Evolutionary conservation across 2,329 filamentous ascomycete species (phyloP), one percentile per base, ranked within the genome.

Genomic region (Cercospora beticola): DNA sequence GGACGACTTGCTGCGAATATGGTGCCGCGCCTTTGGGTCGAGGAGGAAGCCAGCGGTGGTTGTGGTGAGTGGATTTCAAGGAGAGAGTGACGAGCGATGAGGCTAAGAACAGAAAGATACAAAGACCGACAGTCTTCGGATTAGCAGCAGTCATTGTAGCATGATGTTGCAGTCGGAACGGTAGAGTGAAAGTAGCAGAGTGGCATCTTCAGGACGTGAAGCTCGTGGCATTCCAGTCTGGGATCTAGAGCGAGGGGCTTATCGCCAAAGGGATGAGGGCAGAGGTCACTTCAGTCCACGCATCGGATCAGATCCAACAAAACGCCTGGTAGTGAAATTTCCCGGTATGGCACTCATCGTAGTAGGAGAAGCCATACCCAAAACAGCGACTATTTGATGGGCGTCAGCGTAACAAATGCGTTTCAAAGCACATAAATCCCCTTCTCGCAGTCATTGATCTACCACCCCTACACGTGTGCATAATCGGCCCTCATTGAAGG

Each of bases 31-130:
- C 70, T 33, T 62, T 59, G 60, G 40, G 52, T 14, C 68, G 57
- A 26, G 71, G 65, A 46, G 70, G 71, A 14, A 73, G 71, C 64
- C 72, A 72, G 66, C 69, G 65, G 61, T 67, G 63, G 56, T 69
- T 73, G 40, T 71, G 70, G 46, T 69, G 70, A 16, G 72, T 72
- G 21, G 69, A 69, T 36, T 70, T 72, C 18, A 78, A 46, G 46
- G 73, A 73, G 46, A 77, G 70, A n/a, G 77, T 79, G 30, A 78
- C 64, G 31, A 79, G 73, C 18, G 76, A 76, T 12, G 78, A 79
- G 43, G 73, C 69, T 66, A 79, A 71, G 74, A 79, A 79, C 63
- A 78, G 73, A 49, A 75, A 74, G 59, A 77, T 76, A 65, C 74
- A 78, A 31, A 79, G 72, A 60, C 71, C 71, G 67, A 79, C 72